A percentile compares a stretch with the other conserved stretches of the same genome.
These are phyloP conservation scores for Lathyrus aphaca DNA, from an alignment of 306 rosid species.

Conservation along the genomic window DNA sequence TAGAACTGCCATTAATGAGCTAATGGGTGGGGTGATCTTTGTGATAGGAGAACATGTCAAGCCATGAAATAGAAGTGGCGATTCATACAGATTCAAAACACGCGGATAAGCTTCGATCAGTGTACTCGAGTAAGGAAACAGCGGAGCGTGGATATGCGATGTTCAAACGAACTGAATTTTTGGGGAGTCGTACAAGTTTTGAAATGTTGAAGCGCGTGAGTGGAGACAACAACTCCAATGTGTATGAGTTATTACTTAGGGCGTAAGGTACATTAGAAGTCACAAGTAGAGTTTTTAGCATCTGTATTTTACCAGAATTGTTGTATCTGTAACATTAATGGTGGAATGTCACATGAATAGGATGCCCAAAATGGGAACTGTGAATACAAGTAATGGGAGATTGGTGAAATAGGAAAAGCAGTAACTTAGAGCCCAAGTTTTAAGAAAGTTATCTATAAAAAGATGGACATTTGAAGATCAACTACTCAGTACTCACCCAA, in stretches of 20 bases:
- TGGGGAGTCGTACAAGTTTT: constrained; percentile 86
- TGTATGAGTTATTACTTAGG: constrained; percentile 85
- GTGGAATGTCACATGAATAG: constrained; percentile 23
- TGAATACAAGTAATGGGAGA: constrained; percentile 15
- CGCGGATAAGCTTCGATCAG: constrained; percentile 82
- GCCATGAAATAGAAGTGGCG: constrained; percentile 78
- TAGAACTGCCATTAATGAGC: constrained; percentile 5
- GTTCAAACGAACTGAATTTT: constrained; percentile 76
- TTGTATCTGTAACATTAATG: constrained; percentile 12
- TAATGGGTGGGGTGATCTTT: constrained; percentile 11
- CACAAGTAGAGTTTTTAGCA: constrained; percentile 16
- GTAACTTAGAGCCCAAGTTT: neutral
- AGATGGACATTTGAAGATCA: neutral
- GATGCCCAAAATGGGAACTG: constrained; percentile 13
- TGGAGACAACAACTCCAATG: constrained; percentile 87
- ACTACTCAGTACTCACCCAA: neutral
- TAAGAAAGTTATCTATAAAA: neutral
- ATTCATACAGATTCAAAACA: constrained; percentile 93
- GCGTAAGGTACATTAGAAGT: constrained; percentile 54
- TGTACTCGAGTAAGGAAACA: constrained; percentile 71
- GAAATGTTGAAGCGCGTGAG: constrained; percentile 89
- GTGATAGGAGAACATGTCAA: constrained; percentile 79
- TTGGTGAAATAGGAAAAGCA: neutral
- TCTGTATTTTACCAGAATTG: neutral
- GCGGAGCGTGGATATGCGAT: constrained; percentile 50